Base-by-base conservation (phyloP, 148 eudicot species). In the Cornus florida region DNA sequence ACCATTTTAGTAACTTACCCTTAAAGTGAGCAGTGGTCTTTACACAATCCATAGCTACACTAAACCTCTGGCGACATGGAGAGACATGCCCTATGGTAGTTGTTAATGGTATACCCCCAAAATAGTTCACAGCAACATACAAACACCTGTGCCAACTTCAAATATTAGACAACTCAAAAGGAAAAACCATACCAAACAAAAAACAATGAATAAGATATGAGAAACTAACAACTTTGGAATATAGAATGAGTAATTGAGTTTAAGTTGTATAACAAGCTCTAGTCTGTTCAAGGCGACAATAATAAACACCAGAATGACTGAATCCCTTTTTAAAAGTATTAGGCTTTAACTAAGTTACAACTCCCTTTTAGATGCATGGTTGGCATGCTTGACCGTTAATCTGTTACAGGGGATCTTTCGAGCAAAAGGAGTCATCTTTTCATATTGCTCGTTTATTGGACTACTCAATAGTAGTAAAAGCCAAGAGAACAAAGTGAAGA, bases 11-110 rank as follows among this genome's bases (percentile, higher is more conserved):
- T 48, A 65, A 16, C 83, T 76, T 87, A 92, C 96, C 88, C 76
- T 87, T 88, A 69, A 86, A 78, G 74, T 82, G 83, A 82, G 83
- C 77, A 84, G 75, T 79, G 76, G 86, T 70, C 86, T 85, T 88
- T 41, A 82, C 83, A 78, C 77, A 84, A 83, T 85, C 89, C 97
- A 91, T 94, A 83, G 74, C 79, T 70, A 78, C 85, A 77, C 91
- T 89, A 94, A 81, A 93, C 95, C 80, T 86, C 83, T 65, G 93
- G 94, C 92, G 80, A 89, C 97, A 91, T 94, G 80, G 86, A 90
- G 87, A 83, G 74, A 73, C 76, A 76, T 72, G 43, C 81, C 75
- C 74, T 48, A 12, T 3, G 10, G 72, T 17, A 75, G 73, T 17
- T 70, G 73, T 65, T 72, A 72, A 77, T 56, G 11, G 24, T 62